Evolutionary conservation across 139 green algal species (phyloP), one percentile per base, ranked within the genome.

Genomic region (Tetraselmis chui): DNA sequence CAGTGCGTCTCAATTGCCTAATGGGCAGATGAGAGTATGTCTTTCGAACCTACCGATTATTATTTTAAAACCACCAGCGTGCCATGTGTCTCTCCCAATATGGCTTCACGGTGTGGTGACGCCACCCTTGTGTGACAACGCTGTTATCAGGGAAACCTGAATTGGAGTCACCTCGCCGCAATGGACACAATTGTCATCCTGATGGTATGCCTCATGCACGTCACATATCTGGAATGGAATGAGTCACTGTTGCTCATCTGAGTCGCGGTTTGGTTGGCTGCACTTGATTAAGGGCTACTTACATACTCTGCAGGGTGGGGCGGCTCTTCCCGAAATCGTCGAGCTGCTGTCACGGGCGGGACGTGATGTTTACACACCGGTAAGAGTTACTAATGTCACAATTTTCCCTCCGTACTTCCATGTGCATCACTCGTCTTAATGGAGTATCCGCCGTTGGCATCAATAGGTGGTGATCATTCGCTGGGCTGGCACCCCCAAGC

Each of bases 141-240:
- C n/a, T n/a, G n/a, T n/a, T n/a, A 90, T 24, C 81, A 86, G 0
- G 84, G 80, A 1, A 58, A 31, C 2, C 82, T 91, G 1, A 80
- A 93, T 79, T 95, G 91, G 90, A 31, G 0, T 0, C 83, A 83
- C 0, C 86, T 93, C 27, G 76, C 32, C 0, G 59, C 29, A 0
- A 82, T 92, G 0, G 88, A 92, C 75, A 94, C 91, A 0, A 82
- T 94, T 31, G 92, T 94, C n/a, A 30, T 95, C 24, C 83, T 96
- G 2, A 96, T 96, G 93, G 90, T 76, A 67, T 67, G 18, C 18
- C 11, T 18, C 45, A 18, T 67, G 11, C 45, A 67, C n/a, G n/a
- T n/a, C n/a, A n/a, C n/a, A n/a, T n/a, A n/a, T n/a, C n/a, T n/a
- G n/a, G n/a, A n/a, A n/a, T n/a, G n/a, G n/a, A n/a, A n/a, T n/a